Conservation (phyloP, 345 rosid species). For the Eucalyptus virginea region DNA sequence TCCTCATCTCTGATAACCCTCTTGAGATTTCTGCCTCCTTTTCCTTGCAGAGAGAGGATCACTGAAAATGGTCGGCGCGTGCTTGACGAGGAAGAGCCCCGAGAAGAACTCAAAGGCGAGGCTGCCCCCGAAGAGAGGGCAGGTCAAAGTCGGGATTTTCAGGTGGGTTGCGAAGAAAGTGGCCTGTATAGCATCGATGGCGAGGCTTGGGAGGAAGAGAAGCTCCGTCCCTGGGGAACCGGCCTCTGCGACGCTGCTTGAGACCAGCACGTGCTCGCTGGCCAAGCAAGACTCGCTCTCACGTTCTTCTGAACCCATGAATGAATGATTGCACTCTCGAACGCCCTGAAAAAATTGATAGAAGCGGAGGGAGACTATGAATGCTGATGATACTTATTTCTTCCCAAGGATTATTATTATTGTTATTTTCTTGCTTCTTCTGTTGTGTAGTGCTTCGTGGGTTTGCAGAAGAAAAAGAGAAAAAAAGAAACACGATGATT, state of each 20-base stretch:
- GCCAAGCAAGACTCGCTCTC: background rate
- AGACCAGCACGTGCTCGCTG: background rate
- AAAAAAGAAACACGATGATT: background rate
- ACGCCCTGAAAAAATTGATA: background rate
- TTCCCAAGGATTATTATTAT: background rate
- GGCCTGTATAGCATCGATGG: background rate
- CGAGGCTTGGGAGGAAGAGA: background rate
- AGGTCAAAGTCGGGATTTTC: background rate
- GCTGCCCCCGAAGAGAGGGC: conserved; percentile 10
- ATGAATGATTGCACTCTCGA: background rate
- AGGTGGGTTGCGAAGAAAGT: background rate
- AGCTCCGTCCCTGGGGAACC: background rate
- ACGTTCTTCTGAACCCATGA: background rate
- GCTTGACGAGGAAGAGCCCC: background rate
- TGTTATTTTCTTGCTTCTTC: background rate
- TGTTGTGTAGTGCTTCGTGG: background rate
- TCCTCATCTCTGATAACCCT: background rate
- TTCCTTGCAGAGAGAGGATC: background rate
- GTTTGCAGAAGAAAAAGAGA: background rate
- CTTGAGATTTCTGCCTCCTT: background rate
- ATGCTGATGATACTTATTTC: background rate
- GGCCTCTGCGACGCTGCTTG: background rate
- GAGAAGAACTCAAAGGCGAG: background rate
- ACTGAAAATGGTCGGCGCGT: background rate
- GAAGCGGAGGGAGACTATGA: background rate